Conservation (phyloP, 2,329 filamentous ascomycete species). For the Hymenoscyphus linearis region DNA sequence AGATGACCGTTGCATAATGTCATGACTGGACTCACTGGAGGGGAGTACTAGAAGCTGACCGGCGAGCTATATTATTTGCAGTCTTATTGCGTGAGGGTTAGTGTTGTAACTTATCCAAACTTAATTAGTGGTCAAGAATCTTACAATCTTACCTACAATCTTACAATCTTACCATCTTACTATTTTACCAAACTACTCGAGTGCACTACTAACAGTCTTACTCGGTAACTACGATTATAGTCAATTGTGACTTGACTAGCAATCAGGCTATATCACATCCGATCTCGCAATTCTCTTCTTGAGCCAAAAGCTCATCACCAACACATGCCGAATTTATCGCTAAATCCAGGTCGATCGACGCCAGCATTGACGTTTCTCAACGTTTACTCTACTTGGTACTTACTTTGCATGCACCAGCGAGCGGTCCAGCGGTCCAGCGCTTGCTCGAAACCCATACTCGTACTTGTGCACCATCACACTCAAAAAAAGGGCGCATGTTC, state of each 20-base stretch:
- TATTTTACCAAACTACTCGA: too few species aligned
- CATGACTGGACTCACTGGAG: too few species aligned
- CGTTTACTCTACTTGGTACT: background rate
- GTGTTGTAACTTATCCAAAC: background rate
- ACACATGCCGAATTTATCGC: background rate
- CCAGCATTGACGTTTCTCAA: background rate
- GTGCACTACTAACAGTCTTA: too few species aligned
- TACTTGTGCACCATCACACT: background rate
- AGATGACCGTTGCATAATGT: too few species aligned
- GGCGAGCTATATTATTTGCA: background rate
- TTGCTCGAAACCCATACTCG: too few species aligned
- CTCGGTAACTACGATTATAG: too few species aligned
- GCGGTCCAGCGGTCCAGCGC: too few species aligned
- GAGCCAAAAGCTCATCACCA: background rate
- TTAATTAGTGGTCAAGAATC: background rate
- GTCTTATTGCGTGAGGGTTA: background rate
- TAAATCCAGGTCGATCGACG: background rate
- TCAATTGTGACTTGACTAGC: background rate
- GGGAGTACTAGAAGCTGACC: too few species aligned
- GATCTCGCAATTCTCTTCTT: background rate
- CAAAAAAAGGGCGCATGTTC: background rate
- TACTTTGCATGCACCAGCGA: too few species aligned
- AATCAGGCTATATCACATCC: background rate
- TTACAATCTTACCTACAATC: too few species aligned
- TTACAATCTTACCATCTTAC: too few species aligned